Base-by-base conservation (phyloP, 2,329 filamentous ascomycete species). In the Dactylellina parvicollis region DNA sequence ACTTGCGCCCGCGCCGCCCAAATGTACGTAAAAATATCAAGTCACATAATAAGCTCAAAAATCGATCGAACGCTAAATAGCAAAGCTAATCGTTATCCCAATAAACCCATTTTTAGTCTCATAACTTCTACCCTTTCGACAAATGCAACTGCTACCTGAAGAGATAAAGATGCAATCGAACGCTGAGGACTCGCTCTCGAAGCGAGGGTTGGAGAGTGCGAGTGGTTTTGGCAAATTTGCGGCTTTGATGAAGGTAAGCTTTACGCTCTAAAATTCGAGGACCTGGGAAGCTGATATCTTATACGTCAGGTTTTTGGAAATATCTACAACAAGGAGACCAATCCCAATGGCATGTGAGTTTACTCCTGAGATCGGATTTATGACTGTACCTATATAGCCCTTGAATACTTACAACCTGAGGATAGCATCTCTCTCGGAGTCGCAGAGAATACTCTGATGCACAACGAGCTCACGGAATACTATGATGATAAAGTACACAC, bases 361-460 rank as follows among this genome's bases (percentile, higher is more conserved):
- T 47, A 42, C 8, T 7, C 0, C 34, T 28, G 34, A 49, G 24
- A n/a, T 7, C 30, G 10, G 7, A 16, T 34, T 36, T 5, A 32
- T 32, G 14, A 4, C 34, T 7, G 4, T 28, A 16, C 9, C 22
- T 12, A 3, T 18, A 22, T 42, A 14, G 34, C 4, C 12, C 12
- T n/a, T 38, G 4, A 14, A 38, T 9, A n/a, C 34, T 38, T 38
- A 38, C 34, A 14, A 38, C 16, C n/a, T 66, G 20, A 32, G 2
- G 9, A 56, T 40, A 75, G 74, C 3, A 62, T 77, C 22, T 75
- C 56, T 20, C 61, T 77, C 12, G 76, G 76, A 16, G 62, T 77
- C 12, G 76, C 76, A 20, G 75, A 77, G 52, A 77, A 77, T 38
- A 69, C 40, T 49, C 67, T 75, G n/a, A 75, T 75, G 69, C 67